A percentile compares a stretch with the other conserved stretches of the same genome.
phyloP scores from a whole-genome alignment of 805 yeast genomes.

The Vanderwaltozyma polyspora region DNA sequence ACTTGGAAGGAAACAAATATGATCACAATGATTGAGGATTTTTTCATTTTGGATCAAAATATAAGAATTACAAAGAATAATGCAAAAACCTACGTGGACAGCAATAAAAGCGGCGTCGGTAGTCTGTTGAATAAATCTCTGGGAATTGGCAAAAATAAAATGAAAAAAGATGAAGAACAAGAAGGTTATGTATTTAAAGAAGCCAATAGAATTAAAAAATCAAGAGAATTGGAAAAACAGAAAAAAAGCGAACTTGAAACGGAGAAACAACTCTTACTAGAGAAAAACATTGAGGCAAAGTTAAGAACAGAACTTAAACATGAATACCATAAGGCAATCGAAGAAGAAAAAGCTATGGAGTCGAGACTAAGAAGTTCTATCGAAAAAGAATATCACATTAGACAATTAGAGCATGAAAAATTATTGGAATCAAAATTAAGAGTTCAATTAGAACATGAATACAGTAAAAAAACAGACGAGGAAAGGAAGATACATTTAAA shows the following conservation, averaged over 20 bases:
- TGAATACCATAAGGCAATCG: conserved; percentile 7
- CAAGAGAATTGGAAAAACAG: conserved; percentile 8
- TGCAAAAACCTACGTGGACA: background rate
- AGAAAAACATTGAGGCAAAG: conserved; percentile 16
- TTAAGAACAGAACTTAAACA: conserved; percentile 15
- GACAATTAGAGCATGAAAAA: too few relatives aligned
- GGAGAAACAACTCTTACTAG: conserved; percentile 11
- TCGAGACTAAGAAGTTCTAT: too few relatives aligned
- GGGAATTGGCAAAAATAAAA: conserved; percentile 4
- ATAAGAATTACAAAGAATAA: conserved; percentile 16
- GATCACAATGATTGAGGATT: conserved; percentile 12
- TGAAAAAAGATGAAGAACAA: conserved; percentile 13
- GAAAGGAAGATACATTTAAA: conserved; percentile 3
- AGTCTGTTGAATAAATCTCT: conserved; percentile 4
- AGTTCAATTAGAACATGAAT: too few relatives aligned
- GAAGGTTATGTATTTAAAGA: conserved; percentile 12
- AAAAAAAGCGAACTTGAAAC: conserved; percentile 4
- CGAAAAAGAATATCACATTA: too few relatives aligned
- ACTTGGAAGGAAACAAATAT: conserved; percentile 8
- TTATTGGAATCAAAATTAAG: too few relatives aligned
- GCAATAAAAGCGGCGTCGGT: conserved; percentile 2
- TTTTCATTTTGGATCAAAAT: conserved; percentile 23
- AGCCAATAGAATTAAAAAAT: conserved; percentile 14
- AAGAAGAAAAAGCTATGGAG: too few relatives aligned
- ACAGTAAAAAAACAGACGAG: conserved; percentile 2